phyloP scores from a whole-genome alignment of 2,329 filamentous ascomycete genomes.

The Penicillium sp. region DNA sequence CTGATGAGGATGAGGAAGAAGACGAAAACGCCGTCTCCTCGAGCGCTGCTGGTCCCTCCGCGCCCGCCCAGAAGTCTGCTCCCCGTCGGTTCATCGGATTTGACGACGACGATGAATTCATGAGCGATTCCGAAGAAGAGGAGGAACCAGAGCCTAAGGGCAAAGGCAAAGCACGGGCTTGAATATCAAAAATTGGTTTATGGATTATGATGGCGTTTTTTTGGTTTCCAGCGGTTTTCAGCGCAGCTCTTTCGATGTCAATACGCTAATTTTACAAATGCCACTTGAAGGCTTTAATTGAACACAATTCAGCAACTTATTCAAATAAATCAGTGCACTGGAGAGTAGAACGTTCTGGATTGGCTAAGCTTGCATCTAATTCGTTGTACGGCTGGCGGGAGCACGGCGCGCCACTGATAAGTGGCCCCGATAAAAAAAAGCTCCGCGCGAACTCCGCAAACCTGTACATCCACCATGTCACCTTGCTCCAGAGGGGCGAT shows the following conservation, averaged over 20 bases:
- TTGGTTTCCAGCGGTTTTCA: not conserved
- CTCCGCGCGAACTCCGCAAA: constrained; percentile 18
- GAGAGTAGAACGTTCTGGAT: not conserved
- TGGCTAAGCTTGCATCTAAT: not conserved
- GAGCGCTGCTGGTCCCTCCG: constrained; percentile 23
- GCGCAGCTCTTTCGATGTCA: not conserved
- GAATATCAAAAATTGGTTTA: constrained; percentile 9
- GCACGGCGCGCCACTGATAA: not conserved
- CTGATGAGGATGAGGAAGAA: constrained; percentile 36
- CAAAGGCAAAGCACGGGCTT: constrained; percentile 36
- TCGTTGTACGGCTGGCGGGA: not conserved
- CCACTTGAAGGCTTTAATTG: not conserved
- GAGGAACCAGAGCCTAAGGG: constrained; percentile 34
- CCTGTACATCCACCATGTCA: constrained; percentile 26
- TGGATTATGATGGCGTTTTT: constrained; percentile 22
- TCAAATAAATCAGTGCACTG: not conserved
- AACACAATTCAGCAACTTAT: not conserved
- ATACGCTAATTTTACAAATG: not conserved
- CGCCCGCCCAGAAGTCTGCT: constrained; percentile 25
- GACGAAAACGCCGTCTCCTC: constrained; percentile 34
- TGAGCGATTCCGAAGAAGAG: constrained; percentile 45
- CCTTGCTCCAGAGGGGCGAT: constrained; percentile 26
- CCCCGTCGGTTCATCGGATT: constrained; percentile 47
- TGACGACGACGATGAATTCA: constrained; percentile 50
- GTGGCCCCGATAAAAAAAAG: constrained; percentile 13